These are phyloP conservation scores for Nicotiana noctiflora DNA, from an alignment of 257 asterid genomes.

Conservation along the genomic window DNA sequence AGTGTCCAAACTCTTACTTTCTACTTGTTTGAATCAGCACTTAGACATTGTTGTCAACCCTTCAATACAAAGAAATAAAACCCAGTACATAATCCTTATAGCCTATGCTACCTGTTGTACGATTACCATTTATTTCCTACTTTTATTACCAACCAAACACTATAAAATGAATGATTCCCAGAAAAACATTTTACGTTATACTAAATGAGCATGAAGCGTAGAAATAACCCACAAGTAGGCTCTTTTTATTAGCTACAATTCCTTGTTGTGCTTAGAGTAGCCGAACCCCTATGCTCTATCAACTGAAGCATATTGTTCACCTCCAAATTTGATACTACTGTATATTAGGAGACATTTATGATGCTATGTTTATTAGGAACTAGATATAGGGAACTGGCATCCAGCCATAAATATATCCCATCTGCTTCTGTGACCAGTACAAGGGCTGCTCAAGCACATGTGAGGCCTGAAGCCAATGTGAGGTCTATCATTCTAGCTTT, in stretches of 20 bases:
- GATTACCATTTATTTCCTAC: neutral
- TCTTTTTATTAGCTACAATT: neutral
- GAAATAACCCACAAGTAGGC: neutral
- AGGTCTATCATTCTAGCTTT: too few relatives aligned
- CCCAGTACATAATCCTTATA: neutral
- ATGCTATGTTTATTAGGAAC: neutral
- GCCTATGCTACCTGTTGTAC: neutral
- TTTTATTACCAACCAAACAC: neutral
- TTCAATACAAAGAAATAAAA: neutral
- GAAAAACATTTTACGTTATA: neutral
- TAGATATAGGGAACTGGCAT: neutral
- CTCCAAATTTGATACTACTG: neutral
- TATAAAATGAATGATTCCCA: too few relatives aligned
- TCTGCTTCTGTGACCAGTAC: neutral
- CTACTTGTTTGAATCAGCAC: neutral
- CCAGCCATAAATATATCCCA: neutral
- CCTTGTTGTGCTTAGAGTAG: neutral
- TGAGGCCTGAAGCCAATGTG: too few relatives aligned
- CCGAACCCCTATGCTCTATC: neutral
- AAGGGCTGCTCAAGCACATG: too few relatives aligned
- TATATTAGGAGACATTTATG: neutral
- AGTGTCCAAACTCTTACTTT: neutral
- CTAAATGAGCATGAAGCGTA: neutral
- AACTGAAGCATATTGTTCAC: neutral
- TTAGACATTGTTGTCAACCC: neutral